These are phyloP conservation scores for Bombardia bombarda DNA, from an alignment of 495 filamentous ascomycete species.

Conservation along the genomic window DNA sequence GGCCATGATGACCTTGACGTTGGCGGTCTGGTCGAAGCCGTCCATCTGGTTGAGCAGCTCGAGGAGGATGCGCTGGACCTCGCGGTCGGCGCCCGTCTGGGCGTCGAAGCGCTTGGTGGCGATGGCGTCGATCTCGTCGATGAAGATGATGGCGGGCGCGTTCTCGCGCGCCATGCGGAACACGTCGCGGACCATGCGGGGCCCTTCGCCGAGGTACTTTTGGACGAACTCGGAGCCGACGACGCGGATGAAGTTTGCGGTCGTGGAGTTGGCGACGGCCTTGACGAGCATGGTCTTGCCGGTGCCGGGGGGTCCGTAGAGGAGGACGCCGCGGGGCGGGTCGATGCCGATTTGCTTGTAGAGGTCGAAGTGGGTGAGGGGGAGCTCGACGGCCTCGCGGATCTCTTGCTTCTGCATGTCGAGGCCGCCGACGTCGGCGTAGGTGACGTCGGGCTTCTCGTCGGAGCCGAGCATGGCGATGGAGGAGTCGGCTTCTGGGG, in stretches of 20 bases:
- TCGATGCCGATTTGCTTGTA: slow-evolving; percentile 99
- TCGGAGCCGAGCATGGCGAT: slow-evolving; percentile 96
- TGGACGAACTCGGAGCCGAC: slow-evolving; percentile 98
- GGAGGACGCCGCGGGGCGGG: slow-evolving; percentile 87
- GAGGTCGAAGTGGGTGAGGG: slow-evolving; percentile 92
- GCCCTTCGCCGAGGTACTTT: slow-evolving; percentile 96
- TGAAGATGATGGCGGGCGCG: slow-evolving; percentile 97
- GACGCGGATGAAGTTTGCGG: slow-evolving; percentile 96
- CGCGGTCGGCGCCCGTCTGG: slow-evolving; percentile 92
- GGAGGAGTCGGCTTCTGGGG: slow-evolving; percentile 93
- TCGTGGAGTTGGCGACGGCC: slow-evolving; percentile 95
- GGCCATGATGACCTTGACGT: slow-evolving; percentile 99
- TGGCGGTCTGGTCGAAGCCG: slow-evolving; percentile 95
- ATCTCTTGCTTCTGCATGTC: slow-evolving; percentile 99
- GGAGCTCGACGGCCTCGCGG: slow-evolving; percentile 91
- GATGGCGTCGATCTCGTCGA: slow-evolving; percentile 98
- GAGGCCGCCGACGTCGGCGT: slow-evolving; percentile 93
- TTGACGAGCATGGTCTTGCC: slow-evolving; percentile 99
- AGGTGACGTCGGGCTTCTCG: slow-evolving; percentile 97
- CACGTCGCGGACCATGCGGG: slow-evolving; percentile 97
- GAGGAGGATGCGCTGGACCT: slow-evolving; percentile 95
- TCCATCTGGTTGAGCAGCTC: slow-evolving; percentile 99
- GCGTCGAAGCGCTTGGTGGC: slow-evolving; percentile 98
- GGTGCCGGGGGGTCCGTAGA: slow-evolving; percentile 94
- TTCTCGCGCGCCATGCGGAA: slow-evolving; percentile 99